These are phyloP conservation scores for Colletotrichum sp. DNA, from an alignment of 2,329 filamentous ascomycete genomes.

Conservation along the genomic window DNA sequence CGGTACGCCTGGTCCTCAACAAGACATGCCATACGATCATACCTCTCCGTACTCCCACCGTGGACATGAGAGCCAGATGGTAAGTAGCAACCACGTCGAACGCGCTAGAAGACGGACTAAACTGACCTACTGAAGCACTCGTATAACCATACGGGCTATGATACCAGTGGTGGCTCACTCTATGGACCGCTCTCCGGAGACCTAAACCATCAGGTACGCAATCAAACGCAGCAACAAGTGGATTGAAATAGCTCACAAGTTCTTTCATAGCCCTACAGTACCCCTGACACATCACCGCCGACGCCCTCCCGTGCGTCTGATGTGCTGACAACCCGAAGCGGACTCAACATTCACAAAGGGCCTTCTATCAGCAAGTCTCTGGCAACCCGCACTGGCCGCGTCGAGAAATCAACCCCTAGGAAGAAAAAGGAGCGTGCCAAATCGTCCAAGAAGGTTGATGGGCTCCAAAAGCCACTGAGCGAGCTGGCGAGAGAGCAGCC, in stretches of 20 bases:
- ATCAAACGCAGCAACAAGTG: not conserved
- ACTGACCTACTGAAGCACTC: not conserved
- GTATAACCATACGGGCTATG: constrained; percentile 10
- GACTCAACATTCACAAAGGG: constrained; percentile 33
- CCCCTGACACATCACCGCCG: constrained; percentile 57
- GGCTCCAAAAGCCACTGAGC: constrained; percentile 72
- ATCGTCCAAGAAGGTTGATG: constrained; percentile 50
- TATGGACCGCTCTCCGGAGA: constrained; percentile 20
- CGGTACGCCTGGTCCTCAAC: constrained; percentile 40
- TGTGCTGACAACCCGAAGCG: constrained; percentile 42
- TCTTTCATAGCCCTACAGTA: constrained; percentile 47
- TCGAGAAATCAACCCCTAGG: constrained; percentile 39
- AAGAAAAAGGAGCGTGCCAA: constrained; percentile 47
- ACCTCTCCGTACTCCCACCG: constrained; percentile 33
- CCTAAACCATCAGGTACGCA: constrained; percentile 17
- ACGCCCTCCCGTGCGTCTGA: constrained; percentile 44
- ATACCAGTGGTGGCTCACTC: constrained; percentile 1
- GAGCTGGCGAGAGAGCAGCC: constrained; percentile 69
- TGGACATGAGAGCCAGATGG: constrained; percentile 16
- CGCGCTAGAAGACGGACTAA: not conserved
- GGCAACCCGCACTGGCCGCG: constrained; percentile 31
- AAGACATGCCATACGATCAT: constrained; percentile 30
- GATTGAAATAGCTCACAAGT: not conserved
- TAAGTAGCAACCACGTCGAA: not conserved
- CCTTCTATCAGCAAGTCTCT: constrained; percentile 27